These are phyloP conservation scores for Hyparrhenia diplandra DNA, from an alignment of 176 grass and related monocot species.

Conservation along the genomic window DNA sequence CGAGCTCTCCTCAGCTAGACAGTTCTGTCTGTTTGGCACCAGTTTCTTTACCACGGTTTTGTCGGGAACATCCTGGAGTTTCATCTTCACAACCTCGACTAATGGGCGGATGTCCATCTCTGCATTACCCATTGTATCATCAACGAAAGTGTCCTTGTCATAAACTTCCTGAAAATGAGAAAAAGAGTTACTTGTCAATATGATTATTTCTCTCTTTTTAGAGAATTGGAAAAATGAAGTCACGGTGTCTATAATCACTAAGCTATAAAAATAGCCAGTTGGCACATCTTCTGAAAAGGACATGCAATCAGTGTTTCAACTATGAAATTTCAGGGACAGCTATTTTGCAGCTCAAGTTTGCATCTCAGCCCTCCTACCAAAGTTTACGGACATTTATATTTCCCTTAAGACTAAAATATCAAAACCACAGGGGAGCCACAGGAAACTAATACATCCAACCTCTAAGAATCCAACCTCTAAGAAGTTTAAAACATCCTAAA, in stretches of 20 bases:
- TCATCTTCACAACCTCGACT: conserved; percentile 71
- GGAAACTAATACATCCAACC: background rate
- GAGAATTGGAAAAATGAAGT: background rate
- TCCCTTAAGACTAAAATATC: background rate
- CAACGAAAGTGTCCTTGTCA: conserved; percentile 84
- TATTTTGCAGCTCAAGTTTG: background rate
- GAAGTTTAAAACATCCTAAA: background rate
- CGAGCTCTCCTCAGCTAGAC: conserved; percentile 49
- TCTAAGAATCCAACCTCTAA: no score
- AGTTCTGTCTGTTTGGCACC: conserved; percentile 62
- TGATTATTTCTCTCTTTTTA: background rate
- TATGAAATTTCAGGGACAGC: background rate
- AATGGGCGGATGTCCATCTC: conserved; percentile 67
- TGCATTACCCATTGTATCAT: conserved; percentile 76
- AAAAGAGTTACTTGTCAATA: background rate
- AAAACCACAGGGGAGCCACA: background rate
- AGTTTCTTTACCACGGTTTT: conserved; percentile 41
- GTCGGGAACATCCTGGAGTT: conserved; percentile 43
- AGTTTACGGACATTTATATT: background rate
- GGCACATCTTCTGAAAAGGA: background rate
- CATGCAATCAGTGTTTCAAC: background rate
- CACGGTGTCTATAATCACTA: background rate
- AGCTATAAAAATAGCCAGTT: background rate
- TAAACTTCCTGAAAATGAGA: conserved; percentile 61
- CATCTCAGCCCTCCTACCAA: background rate